Evolutionary conservation across 176 grass and related monocot genomes (phyloP).

Genomic region (Carex scoparia): DNA sequence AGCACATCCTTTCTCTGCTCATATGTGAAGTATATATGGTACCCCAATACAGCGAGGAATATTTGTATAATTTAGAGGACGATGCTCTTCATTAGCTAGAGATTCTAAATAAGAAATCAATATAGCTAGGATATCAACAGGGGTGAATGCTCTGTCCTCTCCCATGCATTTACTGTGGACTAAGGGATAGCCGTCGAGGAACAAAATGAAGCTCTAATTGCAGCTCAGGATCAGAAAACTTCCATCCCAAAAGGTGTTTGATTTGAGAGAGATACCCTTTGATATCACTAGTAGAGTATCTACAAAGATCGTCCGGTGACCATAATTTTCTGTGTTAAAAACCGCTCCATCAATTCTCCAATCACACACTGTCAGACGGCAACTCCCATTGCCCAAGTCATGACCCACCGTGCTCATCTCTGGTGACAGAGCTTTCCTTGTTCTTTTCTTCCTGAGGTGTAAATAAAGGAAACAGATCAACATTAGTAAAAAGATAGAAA

Average conservation of each 20-base stretch:
- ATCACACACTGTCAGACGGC: not conserved
- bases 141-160: not conserved
- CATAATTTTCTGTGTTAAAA: not conserved
- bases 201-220: not conserved
- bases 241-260: not conserved
- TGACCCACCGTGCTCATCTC: not conserved
- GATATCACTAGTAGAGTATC: not conserved
- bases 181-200: not conserved
- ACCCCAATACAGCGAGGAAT: slow-evolving; percentile 2
- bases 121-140: not conserved
- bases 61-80: not conserved
- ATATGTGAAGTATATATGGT: not conserved
- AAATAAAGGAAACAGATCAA: not conserved
- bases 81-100: not conserved
- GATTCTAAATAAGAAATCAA: not conserved
- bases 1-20: not conserved
- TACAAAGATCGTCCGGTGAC: not conserved
- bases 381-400: not conserved
- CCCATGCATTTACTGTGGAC: not conserved
- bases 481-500: not conserved
- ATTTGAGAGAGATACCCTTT: not conserved
- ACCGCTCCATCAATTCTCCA: not conserved
- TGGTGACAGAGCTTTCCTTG: not conserved
- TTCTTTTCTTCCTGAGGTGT: not conserved
- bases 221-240: not conserved